A percentile compares a stretch with the other conserved stretches of the same genome.
These are phyloP conservation scores for Dioscorea dumetorum DNA, from an alignment of 106 monocot species.

Conservation along the genomic window DNA sequence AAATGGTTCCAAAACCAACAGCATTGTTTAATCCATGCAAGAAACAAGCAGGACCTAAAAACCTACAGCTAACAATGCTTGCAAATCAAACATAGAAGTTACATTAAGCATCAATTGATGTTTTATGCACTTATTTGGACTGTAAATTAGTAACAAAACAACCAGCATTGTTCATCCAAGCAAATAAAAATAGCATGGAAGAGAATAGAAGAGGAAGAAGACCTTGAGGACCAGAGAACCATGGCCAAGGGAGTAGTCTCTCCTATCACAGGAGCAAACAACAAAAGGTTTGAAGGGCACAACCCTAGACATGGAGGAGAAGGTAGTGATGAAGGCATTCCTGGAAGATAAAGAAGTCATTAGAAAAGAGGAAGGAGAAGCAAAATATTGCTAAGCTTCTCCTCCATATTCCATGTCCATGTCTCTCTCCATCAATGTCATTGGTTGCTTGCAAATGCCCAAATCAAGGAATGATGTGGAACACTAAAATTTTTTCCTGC, in stretches of 20 bases:
- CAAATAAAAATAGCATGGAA: neutral
- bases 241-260: slow-evolving; percentile 13
- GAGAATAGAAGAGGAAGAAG: neutral
- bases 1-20: no score
- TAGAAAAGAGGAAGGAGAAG: slow-evolving; percentile 9
- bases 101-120: no score
- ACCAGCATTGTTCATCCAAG: neutral
- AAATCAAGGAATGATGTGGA: no score
- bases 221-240: slow-evolving; percentile 32
- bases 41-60: no score
- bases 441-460: neutral
- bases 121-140: no score
- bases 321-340: slow-evolving; percentile 12
- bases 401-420: slow-evolving; percentile 21
- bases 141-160: no score
- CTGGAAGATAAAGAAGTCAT: slow-evolving; percentile 13
- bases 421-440: slow-evolving; percentile 11
- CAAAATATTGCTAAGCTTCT: neutral
- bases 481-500: no score
- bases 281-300: slow-evolving; percentile 2
- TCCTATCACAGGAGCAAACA: slow-evolving; percentile 25
- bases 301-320: slow-evolving; percentile 2
- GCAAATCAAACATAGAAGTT: no score
- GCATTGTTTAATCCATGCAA: no score
- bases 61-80: no score